Evolutionary conservation across 305 asterid species (phyloP).

Genomic region (Solanum hybrid): DNA sequence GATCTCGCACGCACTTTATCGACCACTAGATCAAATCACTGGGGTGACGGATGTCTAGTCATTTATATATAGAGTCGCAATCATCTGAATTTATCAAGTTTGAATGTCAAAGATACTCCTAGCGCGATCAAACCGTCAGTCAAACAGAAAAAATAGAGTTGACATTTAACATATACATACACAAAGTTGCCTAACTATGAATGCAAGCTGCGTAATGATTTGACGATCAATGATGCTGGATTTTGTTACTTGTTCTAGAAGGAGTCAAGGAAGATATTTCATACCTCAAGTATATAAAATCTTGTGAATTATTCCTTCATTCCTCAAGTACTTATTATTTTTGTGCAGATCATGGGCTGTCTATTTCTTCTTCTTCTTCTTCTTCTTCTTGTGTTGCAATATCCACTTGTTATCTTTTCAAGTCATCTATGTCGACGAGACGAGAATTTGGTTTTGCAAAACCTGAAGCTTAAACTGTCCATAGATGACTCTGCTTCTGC

Average conservation of each 20-base stretch:
- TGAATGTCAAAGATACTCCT: background rate
- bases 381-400: background rate
- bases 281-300: background rate
- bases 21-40: background rate
- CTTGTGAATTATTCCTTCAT: background rate
- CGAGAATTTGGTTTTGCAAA: conserved; percentile 12
- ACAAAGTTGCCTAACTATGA: background rate
- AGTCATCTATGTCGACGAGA: conserved; percentile 2
- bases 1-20: background rate
- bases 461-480: conserved; percentile 6
- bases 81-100: background rate
- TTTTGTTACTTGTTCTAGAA: background rate
- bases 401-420: background rate
- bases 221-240: background rate
- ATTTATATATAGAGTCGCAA: background rate
- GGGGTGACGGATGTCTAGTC: background rate
- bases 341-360: background rate
- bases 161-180: background rate
- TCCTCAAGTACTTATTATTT: background rate
- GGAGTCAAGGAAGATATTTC: background rate
- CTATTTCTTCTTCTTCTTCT: background rate
- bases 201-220: background rate
- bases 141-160: background rate
- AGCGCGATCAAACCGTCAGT: background rate
- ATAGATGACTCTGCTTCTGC: conserved; percentile 4